phyloP scores from a whole-genome alignment of 1,139 yeast genomes.

The Blastobotrys proliferans region DNA sequence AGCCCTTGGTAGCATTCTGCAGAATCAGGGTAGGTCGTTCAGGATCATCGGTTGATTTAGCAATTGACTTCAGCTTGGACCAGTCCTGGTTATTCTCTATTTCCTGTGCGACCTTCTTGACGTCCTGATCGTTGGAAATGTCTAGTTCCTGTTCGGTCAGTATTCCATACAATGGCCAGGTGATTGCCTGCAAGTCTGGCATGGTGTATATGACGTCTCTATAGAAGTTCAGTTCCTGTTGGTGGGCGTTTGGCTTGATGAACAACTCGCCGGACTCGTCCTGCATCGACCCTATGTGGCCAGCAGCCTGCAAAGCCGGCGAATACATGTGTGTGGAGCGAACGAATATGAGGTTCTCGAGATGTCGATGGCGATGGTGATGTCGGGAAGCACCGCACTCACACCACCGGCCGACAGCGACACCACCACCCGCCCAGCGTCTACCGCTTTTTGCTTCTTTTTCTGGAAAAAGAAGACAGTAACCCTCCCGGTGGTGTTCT shows the following conservation, averaged over 20 bases:
- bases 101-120: slow-evolving; percentile 12
- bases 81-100: slow-evolving; percentile 17
- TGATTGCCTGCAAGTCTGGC: slow-evolving; percentile 26
- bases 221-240: slow-evolving; percentile 72
- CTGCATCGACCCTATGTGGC: slow-evolving; percentile 76
- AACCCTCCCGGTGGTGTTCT: no score
- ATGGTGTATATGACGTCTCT: slow-evolving; percentile 25
- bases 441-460: no score
- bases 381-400: background rate
- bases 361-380: background rate
- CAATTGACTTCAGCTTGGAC: slow-evolving; percentile 13
- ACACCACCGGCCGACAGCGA: no score
- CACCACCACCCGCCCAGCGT: no score
- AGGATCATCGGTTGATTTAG: slow-evolving; percentile 5
- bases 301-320: slow-evolving; percentile 62
- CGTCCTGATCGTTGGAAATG: background rate
- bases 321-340: slow-evolving; percentile 6
- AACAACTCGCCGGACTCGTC: slow-evolving; percentile 61
- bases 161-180: slow-evolving; percentile 42
- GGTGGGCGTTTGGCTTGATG: slow-evolving; percentile 56
- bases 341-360: background rate
- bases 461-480: no score
- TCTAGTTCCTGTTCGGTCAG: slow-evolving; percentile 31
- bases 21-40: slow-evolving; percentile 50
- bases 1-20: slow-evolving; percentile 64